Base-by-base conservation (phyloP, 176 grass and related monocot species). In the Oryza glaberrima region DNA sequence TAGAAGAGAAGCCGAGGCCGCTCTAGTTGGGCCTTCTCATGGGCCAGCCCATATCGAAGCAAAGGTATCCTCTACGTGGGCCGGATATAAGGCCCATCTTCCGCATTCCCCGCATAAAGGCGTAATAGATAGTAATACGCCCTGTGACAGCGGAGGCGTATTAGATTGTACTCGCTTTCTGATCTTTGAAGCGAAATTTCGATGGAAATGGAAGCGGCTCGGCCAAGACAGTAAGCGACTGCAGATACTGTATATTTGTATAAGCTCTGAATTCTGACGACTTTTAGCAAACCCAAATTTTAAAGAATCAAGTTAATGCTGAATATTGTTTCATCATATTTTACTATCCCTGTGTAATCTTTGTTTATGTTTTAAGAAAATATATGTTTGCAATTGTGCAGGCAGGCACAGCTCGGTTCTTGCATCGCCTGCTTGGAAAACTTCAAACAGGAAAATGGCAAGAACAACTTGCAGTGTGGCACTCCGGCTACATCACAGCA, bases 401-500 rank as follows among this genome's bases (percentile, higher is more conserved):
- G 72, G 71, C 81, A 36, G 45, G 67, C 22, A 44, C 65, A 2
- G 61, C 52, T 40, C 58, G 46, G 9, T 36, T 15, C 70, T 80
- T 14, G 8, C 52, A 65, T 70, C 15, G 73, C 51, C 77, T 61
- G 73, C 74, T 22, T 41, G 5, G 23, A 71, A 69, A 54, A 7
- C 20, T 47, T 74, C 43, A 86, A 35, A 4, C 48, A 56, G 16
- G 32, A 36, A 56, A 76, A 34, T 44, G 16, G 65, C 45, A 48
- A 30, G 49, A 73, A 30, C 44, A 66, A 52, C 69, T 28, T 28
- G 56, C 69, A 74, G 84, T 49, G 35, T 52, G 60, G 58, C 44
- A 14, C 52, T 79, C 84, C 41, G 58, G 84, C 70, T 47, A 75
- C 83, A 77, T 35, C 22, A 72, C 10, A 22, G 34, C 35, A 54